A percentile compares a stretch with the other conserved stretches of the same genome.
These are phyloP conservation scores for Pseudopithomyces maydicus DNA, from an alignment of 2,329 filamentous ascomycete species.

Conservation along the genomic window DNA sequence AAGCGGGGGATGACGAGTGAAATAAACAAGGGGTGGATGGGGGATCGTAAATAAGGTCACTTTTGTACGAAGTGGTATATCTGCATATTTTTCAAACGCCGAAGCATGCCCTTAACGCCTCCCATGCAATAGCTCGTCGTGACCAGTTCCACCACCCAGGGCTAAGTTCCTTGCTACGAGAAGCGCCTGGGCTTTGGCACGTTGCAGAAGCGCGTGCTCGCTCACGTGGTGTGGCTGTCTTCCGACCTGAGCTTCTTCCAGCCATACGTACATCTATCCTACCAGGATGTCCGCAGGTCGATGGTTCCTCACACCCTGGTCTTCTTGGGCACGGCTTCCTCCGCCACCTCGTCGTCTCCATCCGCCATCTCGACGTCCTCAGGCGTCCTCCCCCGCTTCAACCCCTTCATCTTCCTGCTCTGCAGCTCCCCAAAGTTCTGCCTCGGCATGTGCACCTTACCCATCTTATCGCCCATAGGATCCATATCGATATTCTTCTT, in stretches of 20 bases:
- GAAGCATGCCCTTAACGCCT: constrained; percentile 33
- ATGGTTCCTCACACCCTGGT: constrained; percentile 17
- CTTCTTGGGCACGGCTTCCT: constrained; percentile 36
- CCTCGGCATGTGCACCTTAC: constrained; percentile 86
- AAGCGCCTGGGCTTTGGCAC: too few species aligned
- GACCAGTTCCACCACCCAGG: neutral
- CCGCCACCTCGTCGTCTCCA: constrained; percentile 32
- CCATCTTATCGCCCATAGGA: constrained; percentile 93
- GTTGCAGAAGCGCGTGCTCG: too few species aligned
- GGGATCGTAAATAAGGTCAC: neutral
- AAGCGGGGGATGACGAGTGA: constrained; percentile 59
- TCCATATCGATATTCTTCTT: constrained; percentile 98
- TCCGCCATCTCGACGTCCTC: constrained; percentile 24
- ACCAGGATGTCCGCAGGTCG: neutral
- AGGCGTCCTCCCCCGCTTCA: constrained; percentile 74
- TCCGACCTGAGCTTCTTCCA: too few species aligned
- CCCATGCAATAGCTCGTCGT: constrained; percentile 27
- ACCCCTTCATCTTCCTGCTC: constrained; percentile 98
- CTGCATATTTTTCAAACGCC: constrained; percentile 19
- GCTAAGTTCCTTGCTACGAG: neutral
- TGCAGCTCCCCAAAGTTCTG: constrained; percentile 88
- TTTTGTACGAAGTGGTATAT: constrained; percentile 30
- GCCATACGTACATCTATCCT: too few species aligned
- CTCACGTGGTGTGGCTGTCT: too few species aligned
- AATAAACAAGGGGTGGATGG: neutral